These are phyloP conservation scores for Cucumis cinereus DNA, from an alignment of 306 rosid genomes.

Conservation along the genomic window DNA sequence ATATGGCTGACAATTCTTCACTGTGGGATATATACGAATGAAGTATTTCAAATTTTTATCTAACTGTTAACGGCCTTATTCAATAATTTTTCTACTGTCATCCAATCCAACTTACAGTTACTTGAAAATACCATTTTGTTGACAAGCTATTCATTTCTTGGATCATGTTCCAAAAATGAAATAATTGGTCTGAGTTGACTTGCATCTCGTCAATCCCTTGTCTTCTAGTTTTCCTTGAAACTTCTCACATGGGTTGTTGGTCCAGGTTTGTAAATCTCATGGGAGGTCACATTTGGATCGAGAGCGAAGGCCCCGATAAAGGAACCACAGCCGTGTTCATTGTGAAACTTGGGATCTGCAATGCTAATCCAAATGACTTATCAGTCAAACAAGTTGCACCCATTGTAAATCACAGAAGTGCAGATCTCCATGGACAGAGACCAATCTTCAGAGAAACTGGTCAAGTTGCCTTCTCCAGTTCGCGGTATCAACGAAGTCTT, in stretches of 20 bases:
- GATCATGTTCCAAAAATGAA: slow-evolving; percentile 3
- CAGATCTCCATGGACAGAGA: slow-evolving; percentile 41
- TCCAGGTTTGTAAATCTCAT: slow-evolving; percentile 82
- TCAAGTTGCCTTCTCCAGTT: slow-evolving; percentile 26
- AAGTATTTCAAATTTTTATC: neutral
- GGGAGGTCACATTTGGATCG: slow-evolving; percentile 93
- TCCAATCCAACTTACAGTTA: neutral
- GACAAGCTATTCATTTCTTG: neutral
- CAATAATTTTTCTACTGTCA: neutral
- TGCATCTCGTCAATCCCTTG: neutral
- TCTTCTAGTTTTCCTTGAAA: neutral
- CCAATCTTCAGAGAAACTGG: slow-evolving; percentile 27
- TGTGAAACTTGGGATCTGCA: slow-evolving; percentile 58
- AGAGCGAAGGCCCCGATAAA: slow-evolving; percentile 70
- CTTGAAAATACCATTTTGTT: neutral
- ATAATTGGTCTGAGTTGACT: neutral
- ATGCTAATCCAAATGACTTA: slow-evolving; percentile 21
- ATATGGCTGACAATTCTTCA: neutral
- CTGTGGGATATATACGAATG: neutral
- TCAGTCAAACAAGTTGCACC: slow-evolving; percentile 26
- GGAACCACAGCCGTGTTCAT: slow-evolving; percentile 59
- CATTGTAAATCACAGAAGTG: slow-evolving; percentile 47
- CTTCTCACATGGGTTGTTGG: slow-evolving; percentile 12
- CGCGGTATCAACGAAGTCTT: slow-evolving; percentile 56
- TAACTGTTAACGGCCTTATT: no score